A percentile compares a stretch with the other conserved stretches of the same genome.
Conservation (phyloP, 2,329 filamentous ascomycete genomes). For the Colletotrichum sp. region DNA sequence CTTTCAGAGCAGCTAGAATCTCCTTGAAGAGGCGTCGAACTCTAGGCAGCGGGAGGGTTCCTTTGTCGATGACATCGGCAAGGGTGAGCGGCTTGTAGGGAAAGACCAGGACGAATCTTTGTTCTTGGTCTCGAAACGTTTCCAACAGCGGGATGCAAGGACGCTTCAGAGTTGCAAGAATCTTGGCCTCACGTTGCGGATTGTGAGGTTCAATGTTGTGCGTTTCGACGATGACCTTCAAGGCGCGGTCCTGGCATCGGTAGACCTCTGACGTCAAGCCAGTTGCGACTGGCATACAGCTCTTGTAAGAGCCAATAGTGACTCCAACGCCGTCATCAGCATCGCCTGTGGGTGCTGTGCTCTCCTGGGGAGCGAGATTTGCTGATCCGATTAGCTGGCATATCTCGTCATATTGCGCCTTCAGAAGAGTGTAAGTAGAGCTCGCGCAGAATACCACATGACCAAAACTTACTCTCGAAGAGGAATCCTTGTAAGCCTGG, state of each 20-base stretch:
- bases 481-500: constrained; percentile 18
- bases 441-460: too few relatives aligned
- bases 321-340: constrained; percentile 37
- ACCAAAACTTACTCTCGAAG: constrained; percentile 5
- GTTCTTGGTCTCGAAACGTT: constrained; percentile 73
- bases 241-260: constrained; percentile 66
- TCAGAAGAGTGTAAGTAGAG: not conserved
- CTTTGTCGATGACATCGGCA: constrained; percentile 65
- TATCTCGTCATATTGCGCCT: constrained; percentile 43
- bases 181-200: constrained; percentile 77
- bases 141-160: constrained; percentile 72
- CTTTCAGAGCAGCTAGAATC: constrained; percentile 71
- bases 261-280: constrained; percentile 88
- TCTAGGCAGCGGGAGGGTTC: constrained; percentile 34
- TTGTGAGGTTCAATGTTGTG: constrained; percentile 82
- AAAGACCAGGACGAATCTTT: constrained; percentile 80
- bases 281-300: constrained; percentile 60
- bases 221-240: constrained; percentile 86
- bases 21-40: constrained; percentile 61
- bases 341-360: not conserved
- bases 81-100: constrained; percentile 83
- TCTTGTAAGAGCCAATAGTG: constrained; percentile 57
- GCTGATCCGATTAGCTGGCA: constrained; percentile 36
- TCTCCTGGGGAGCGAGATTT: not conserved
- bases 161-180: constrained; percentile 66